phyloP scores from a whole-genome alignment of 768 basidiomycete species.

The Tricholoma terreum region DNA sequence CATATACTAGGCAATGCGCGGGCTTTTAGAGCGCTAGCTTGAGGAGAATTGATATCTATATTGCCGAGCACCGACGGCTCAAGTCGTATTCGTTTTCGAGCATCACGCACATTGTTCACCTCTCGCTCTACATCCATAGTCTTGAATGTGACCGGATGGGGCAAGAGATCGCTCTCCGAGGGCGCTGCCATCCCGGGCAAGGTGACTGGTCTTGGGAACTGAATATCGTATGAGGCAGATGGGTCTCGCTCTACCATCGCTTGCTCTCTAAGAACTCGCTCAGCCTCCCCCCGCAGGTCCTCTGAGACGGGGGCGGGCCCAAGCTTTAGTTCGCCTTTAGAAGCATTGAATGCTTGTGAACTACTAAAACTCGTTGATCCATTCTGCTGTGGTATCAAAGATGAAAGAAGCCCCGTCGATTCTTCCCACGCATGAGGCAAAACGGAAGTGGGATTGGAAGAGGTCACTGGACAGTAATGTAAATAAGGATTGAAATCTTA shows the following conservation, averaged over 20 bases:
- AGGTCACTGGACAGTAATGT: slow-evolving; percentile 52
- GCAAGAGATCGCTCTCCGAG: slow-evolving; percentile 67
- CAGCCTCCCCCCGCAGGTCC: slow-evolving; percentile 77
- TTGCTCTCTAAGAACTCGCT: slow-evolving; percentile 77
- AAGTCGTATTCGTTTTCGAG: slow-evolving; percentile 86
- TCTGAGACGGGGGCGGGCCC: slow-evolving; percentile 79
- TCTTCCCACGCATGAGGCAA: slow-evolving; percentile 77
- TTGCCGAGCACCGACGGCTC: slow-evolving; percentile 67
- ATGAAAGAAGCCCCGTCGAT: slow-evolving; percentile 77
- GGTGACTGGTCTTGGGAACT: slow-evolving; percentile 47
- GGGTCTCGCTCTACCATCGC: slow-evolving; percentile 72
- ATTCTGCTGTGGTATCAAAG: slow-evolving; percentile 64
- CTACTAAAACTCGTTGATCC: slow-evolving; percentile 50
- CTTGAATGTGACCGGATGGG: slow-evolving; percentile 80
- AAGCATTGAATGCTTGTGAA: slow-evolving; percentile 70
- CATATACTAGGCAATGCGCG: slow-evolving; percentile 89
- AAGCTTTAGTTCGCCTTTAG: slow-evolving; percentile 78
- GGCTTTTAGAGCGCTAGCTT: slow-evolving; percentile 53
- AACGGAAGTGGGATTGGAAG: slow-evolving; percentile 62
- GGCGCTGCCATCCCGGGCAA: slow-evolving; percentile 61
- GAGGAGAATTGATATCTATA: slow-evolving; percentile 56
- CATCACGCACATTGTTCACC: slow-evolving; percentile 85
- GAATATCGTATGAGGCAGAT: slow-evolving; percentile 61
- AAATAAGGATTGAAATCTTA: slow-evolving; percentile 14
- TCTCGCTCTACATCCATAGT: slow-evolving; percentile 88